A percentile compares a stretch with the other conserved stretches of the same genome.
These are phyloP conservation scores for Neurospora crassa DNA, from an alignment of 2,329 filamentous ascomycete species.

Conservation along the genomic window DNA sequence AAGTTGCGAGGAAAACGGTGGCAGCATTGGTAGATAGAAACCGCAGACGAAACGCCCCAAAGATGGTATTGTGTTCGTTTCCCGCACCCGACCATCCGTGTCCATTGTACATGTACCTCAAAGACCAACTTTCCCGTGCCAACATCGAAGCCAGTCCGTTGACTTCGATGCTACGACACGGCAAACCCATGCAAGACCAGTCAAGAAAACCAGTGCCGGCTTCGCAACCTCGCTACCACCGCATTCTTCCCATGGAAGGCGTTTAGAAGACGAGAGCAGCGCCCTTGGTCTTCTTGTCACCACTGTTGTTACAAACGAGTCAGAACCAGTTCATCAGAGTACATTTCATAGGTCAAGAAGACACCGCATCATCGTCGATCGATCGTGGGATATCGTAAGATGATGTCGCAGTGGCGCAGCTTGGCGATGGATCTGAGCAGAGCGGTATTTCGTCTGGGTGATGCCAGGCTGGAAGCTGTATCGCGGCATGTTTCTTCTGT, in stretches of 20 bases:
- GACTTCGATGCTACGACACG: constrained; percentile 15
- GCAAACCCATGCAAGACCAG: constrained; percentile 16
- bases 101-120: constrained; percentile 20
- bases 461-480: not conserved
- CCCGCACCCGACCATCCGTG: constrained; percentile 20
- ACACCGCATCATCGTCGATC: not conserved
- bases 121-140: constrained; percentile 18
- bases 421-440: not conserved
- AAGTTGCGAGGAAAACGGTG: constrained; percentile 10
- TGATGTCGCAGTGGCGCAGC: not conserved
- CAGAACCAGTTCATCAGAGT: constrained; percentile 25
- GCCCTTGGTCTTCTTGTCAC: constrained; percentile 99
- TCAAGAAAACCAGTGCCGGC: constrained; percentile 16
- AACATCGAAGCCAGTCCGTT: constrained; percentile 16
- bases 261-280: constrained; percentile 98
- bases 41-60: constrained; percentile 21
- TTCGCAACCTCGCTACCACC: constrained; percentile 14
- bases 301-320: constrained; percentile 48
- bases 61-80: constrained; percentile 21
- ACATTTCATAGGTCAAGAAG: not conserved
- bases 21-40: constrained; percentile 18
- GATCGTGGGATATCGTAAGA: not conserved
- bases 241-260: constrained; percentile 20
- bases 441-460: not conserved
- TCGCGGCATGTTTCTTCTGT: not conserved